Evolutionary conservation across 2,329 filamentous ascomycete species (phyloP).

Genomic region (Penicillium sp.): DNA sequence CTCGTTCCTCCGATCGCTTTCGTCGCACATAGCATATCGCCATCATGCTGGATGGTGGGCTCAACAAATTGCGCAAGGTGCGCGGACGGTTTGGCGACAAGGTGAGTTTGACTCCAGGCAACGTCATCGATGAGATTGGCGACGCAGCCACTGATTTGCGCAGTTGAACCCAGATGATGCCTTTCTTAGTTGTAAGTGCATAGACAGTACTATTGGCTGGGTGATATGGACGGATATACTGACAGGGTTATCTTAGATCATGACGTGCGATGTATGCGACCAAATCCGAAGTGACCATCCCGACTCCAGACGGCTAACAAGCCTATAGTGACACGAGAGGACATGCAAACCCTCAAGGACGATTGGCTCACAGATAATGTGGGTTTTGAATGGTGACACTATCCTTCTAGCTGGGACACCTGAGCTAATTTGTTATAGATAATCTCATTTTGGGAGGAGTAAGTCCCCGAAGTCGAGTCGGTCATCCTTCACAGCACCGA

Average conservation of each 20-base stretch:
- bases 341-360: slow-evolving; percentile 79
- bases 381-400: slow-evolving; percentile 33
- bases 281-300: not conserved
- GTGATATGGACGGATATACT: slow-evolving; percentile 7
- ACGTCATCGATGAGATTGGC: not conserved
- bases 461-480: slow-evolving; percentile 35
- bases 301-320: slow-evolving; percentile 13
- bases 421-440: slow-evolving; percentile 54
- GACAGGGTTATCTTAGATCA: slow-evolving; percentile 48
- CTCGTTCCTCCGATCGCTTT: not conserved
- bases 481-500: not conserved
- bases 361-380: slow-evolving; percentile 98
- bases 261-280: slow-evolving; percentile 58
- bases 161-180: slow-evolving; percentile 61
- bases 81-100: slow-evolving; percentile 37
- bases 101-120: slow-evolving; percentile 26
- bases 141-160: slow-evolving; percentile 19
- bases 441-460: slow-evolving; percentile 98
- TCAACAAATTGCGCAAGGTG: slow-evolving; percentile 36
- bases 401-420: slow-evolving; percentile 5
- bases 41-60: slow-evolving; percentile 1
- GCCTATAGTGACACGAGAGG: slow-evolving; percentile 72
- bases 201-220: not conserved
- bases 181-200: slow-evolving; percentile 64
- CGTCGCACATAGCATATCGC: not conserved